These are phyloP conservation scores for Pelargonium citronellum DNA, from an alignment of 441 rosid genomes.

Conservation along the genomic window DNA sequence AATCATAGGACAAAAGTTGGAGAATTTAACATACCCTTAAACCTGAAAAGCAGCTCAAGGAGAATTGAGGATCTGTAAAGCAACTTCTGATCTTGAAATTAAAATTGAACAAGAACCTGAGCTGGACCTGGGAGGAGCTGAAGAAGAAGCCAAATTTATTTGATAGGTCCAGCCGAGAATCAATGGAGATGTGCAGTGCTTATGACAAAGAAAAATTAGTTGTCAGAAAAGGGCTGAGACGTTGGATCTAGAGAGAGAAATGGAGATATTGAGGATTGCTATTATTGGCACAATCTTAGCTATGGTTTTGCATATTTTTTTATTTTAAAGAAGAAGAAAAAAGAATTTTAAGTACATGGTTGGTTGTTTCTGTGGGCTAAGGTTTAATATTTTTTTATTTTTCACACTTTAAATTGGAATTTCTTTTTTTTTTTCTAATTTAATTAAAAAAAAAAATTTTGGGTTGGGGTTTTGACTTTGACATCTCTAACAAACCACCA, in stretches of 20 bases:
- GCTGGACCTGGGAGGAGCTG: conserved; percentile 25
- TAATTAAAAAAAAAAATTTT: no score
- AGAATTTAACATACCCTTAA: conserved; percentile 1
- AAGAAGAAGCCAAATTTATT: conserved; percentile 37
- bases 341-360: not conserved
- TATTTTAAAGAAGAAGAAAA: no score
- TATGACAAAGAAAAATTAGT: conserved; percentile 8
- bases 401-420: not conserved
- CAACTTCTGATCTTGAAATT: conserved; percentile 15
- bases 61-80: conserved; percentile 35
- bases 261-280: not conserved
- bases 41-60: conserved; percentile 42
- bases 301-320: not conserved
- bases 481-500: conserved; percentile 17
- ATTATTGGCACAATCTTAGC: not conserved
- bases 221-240: not conserved
- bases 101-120: conserved; percentile 36
- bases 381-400: conserved; percentile 36
- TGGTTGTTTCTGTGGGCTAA: not conserved
- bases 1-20: not conserved
- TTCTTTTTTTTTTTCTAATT: not conserved
- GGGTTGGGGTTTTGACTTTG: not conserved
- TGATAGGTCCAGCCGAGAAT: conserved; percentile 35
- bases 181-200: conserved; percentile 29
- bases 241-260: not conserved